phyloP scores from a whole-genome alignment of 129 eudicot genomes.

The Erigeron canadensis region DNA sequence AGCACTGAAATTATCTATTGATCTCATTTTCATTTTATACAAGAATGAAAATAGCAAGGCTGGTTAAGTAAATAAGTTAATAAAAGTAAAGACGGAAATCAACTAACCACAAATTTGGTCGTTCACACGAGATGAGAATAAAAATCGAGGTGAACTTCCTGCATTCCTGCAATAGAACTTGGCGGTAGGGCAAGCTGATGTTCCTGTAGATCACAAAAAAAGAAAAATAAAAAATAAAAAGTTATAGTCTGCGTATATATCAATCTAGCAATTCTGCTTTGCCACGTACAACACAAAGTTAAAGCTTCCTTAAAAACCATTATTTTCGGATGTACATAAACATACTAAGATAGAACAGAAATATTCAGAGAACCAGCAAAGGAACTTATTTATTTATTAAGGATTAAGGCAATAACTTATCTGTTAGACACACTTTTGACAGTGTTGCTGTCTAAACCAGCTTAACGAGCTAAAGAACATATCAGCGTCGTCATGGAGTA shows the following conservation, averaged over 20 bases:
- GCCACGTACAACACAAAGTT: too few species aligned
- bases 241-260: neutral
- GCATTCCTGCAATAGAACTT: conserved; percentile 79
- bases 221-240: neutral
- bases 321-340: too few species aligned
- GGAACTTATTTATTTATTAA: neutral
- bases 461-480: too few species aligned
- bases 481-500: too few species aligned
- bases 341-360: too few species aligned
- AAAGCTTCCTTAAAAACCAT: too few species aligned
- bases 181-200: conserved; percentile 90
- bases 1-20: too few species aligned
- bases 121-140: conserved; percentile 88
- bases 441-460: neutral
- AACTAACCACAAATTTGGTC: conserved; percentile 88
- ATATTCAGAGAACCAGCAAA: too few species aligned
- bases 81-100: neutral
- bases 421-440: neutral
- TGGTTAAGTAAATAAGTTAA: neutral
- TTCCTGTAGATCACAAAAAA: conserved; percentile 47
- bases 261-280: too few species aligned
- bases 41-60: neutral
- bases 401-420: neutral
- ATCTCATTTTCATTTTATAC: neutral
- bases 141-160: conserved; percentile 82